A percentile compares a stretch with the other conserved stretches of the same genome.
Conservation (phyloP, 164 flowering plant species). For the Berberis vulgaris region DNA sequence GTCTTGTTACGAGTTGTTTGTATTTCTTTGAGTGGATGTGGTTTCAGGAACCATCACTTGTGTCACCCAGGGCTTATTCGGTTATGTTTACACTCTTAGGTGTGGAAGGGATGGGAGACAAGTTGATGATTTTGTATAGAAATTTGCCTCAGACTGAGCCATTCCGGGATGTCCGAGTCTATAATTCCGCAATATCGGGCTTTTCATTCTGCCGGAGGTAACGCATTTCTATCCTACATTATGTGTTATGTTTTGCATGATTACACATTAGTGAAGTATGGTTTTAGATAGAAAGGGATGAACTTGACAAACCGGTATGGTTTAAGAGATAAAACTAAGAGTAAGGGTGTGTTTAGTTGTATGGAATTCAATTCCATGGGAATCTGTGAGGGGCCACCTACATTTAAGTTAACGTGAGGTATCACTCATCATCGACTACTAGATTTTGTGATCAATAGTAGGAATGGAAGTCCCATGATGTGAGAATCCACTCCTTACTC, state of each 20-base stretch:
- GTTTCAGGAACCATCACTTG: constrained; percentile 56
- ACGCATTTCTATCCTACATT: not conserved
- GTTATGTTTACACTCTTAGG: constrained; percentile 64
- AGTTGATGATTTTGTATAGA: constrained; percentile 49
- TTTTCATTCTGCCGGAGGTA: constrained; percentile 62
- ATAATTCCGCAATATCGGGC: constrained; percentile 75
- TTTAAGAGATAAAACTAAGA: too few relatives aligned
- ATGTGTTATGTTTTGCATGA: not conserved
- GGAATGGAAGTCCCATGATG: too few relatives aligned
- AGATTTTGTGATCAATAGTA: too few relatives aligned
- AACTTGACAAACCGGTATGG: too few relatives aligned
- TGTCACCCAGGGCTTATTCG: constrained; percentile 54
- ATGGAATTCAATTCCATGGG: too few relatives aligned
- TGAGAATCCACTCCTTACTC: too few relatives aligned
- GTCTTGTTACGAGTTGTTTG: constrained; percentile 45
- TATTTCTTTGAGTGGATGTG: constrained; percentile 92
- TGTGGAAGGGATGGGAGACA: constrained; percentile 51
- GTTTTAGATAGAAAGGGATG: too few relatives aligned
- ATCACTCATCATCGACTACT: too few relatives aligned
- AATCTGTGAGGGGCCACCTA: too few relatives aligned
- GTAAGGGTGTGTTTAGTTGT: too few relatives aligned
- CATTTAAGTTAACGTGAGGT: too few relatives aligned
- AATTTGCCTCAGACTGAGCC: constrained; percentile 44
- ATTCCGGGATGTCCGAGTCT: constrained; percentile 61
- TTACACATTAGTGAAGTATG: not conserved